Base-by-base conservation (phyloP, 306 rosid species). In the Glycine soja region DNA sequence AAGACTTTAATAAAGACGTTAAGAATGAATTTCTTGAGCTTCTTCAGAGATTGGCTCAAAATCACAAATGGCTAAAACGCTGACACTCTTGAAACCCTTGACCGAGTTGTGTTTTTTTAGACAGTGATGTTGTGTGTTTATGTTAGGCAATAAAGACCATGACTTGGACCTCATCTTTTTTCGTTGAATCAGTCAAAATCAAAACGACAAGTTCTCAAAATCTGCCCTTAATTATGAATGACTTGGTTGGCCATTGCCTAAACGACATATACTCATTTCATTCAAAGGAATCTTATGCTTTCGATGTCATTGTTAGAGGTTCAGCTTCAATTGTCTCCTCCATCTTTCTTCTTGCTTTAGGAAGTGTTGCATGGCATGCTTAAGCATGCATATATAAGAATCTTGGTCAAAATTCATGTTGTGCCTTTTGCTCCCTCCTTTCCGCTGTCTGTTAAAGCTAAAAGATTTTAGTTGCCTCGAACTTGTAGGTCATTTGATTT, bases 111-210 rank as follows among this genome's bases (percentile, higher is more conserved):
- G n/a, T 64, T 32, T 65, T 72, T 73, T 48, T 11, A 54, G 87
- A 83, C 53, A 80, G 74, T 73, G 84, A 74, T 78, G 81, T 75
- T 78, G 77, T 84, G 76, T 63, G 74, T 83, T 78, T 24, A 63
- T 72, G 84, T 74, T 84, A 78, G 88, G 88, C 85, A 76, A 24
- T 24, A 24, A 38, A 74, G 86, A 84, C 83, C 70, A 64, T 65
- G 90, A 74, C 84, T 71, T 24, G 73, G 84, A 81, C 77, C 73
- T 63, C 40, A 3, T 16, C 40, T 24, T 71, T 63, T 74, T 73
- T 52, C 7, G 46, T 81, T 81, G 90, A 87, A 85, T 69, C 4
- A 8, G 88, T 87, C 90, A 87, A 84, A 65, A 79, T 82, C 85
- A 65, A 82, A 79, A 82, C 85, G 81, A 87, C 85, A 79, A 65